phyloP scores from a whole-genome alignment of 2,329 filamentous ascomycete genomes.

The Alternaria tenuissima region DNA sequence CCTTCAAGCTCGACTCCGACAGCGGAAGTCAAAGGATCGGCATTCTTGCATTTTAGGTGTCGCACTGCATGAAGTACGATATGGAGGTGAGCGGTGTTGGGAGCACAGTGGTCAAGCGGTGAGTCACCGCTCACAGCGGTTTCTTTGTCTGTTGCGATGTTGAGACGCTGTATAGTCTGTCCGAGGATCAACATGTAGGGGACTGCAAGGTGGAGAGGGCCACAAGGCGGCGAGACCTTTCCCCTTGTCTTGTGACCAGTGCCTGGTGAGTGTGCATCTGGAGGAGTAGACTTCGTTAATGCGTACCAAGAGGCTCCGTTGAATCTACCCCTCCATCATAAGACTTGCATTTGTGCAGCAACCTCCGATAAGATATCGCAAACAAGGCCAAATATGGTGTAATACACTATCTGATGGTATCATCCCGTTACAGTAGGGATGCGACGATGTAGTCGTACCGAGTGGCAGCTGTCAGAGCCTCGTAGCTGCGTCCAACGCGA shows the following conservation, averaged over 20 bases:
- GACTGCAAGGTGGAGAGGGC: not conserved
- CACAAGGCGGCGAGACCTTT: not conserved
- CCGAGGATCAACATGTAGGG: not conserved
- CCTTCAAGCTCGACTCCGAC: not conserved
- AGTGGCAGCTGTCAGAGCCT: not conserved
- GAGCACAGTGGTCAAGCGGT: not conserved
- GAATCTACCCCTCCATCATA: not conserved
- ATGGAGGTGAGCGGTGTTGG: conserved; percentile 1
- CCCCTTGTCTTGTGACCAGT: not conserved
- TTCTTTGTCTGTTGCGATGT: not conserved
- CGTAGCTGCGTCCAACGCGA: not conserved
- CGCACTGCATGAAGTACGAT: not conserved
- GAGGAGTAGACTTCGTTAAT: not conserved
- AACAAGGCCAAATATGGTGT: not conserved
- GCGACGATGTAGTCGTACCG: not conserved
- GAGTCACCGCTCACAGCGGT: not conserved
- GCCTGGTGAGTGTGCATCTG: not conserved
- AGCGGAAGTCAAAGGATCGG: not conserved
- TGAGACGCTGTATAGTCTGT: not conserved
- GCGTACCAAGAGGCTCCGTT: not conserved
- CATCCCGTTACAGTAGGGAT: not conserved
- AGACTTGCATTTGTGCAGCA: not conserved
- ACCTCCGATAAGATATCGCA: not conserved
- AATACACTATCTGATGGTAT: not conserved
- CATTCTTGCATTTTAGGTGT: not conserved